Base-by-base conservation (phyloP, 2,329 filamentous ascomycete species). In the Cercospora sojina region DNA sequence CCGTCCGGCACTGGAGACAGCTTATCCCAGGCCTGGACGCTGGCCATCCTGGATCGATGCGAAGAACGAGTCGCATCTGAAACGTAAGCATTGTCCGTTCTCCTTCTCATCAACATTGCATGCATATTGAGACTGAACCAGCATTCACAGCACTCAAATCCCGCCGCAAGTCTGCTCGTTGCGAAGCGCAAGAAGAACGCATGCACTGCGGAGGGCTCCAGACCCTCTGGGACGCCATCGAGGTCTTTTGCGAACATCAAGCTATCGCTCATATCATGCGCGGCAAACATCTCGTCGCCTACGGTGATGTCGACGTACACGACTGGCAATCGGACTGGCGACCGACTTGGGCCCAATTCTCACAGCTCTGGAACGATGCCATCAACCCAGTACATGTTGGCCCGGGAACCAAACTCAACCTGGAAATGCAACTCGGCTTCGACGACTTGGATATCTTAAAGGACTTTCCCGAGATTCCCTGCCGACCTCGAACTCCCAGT, bases 51-150 rank as follows among this genome's bases (percentile, higher is more conserved):
- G 70, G 70, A 60, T 69, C 27, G 68, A 71, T 27, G 70, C 70
- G 23, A 70, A 70, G 62, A 71, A 70, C 38, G 68, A 71, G 27
- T 66, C 66, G 5, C 69, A 71, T 25, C 57, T 71, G 27, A 69
- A 68, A 43, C 68, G 60, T 63, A 29, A 53, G 60, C 27, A 32
- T 3, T 32, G 8, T 29, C 8, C 47, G 12, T 25, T 35, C 43
- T 6, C 13, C 31, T 56, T 8, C 12, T 5, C 20, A 1, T n/a
- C 49, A 12, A 1, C 20, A 41, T 1, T 43, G 23, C 16, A 56
- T 23, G n/a, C 43, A 31, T 38, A 47, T 23, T 51, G 20, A 41
- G 2, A 8, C 60, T 63, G 47, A 63, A 16, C 25, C 32, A 63
- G 49, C 49, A 23, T 63, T 41, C 4, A 56, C 31, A 63, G 60